Evolutionary conservation across 2,329 filamentous ascomycete genomes (phyloP).

Genomic region (Paraphaeosphaeria minitans): DNA sequence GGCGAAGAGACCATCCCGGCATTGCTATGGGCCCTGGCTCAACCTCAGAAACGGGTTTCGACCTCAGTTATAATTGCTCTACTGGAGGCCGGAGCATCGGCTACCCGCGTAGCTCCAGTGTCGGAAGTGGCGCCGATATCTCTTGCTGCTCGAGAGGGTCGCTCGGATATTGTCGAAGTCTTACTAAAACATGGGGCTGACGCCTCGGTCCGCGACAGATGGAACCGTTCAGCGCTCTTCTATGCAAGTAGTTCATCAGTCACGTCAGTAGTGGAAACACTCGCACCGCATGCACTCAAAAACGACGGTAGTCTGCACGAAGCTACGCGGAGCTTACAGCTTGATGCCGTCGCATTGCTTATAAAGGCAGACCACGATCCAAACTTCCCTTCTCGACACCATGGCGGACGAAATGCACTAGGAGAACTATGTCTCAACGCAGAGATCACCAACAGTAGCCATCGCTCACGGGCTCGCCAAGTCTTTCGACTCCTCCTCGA

Average conservation of each 20-base stretch:
- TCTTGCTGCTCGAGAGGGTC: conserved; percentile 61
- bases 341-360: conserved; percentile 61
- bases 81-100: conserved; percentile 61
- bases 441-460: conserved; percentile 48
- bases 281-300: conserved; percentile 62
- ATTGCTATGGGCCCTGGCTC: conserved; percentile 65
- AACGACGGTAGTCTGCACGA: conserved; percentile 73
- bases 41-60: conserved; percentile 67
- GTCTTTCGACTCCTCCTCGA: conserved; percentile 63
- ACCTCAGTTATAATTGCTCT: conserved; percentile 63
- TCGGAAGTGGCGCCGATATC: conserved; percentile 64
- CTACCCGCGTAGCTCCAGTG: conserved; percentile 59
- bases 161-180: conserved; percentile 62
- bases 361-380: conserved; percentile 65
- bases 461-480: conserved; percentile 40
- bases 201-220: conserved; percentile 62
- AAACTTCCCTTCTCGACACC: conserved; percentile 67
- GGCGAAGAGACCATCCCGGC: conserved; percentile 62
- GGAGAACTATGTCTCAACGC: conserved; percentile 67
- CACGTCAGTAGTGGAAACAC: conserved; percentile 40
- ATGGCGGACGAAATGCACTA: conserved; percentile 66
- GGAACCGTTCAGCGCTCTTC: conserved; percentile 64
- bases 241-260: conserved; percentile 58
- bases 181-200: conserved; percentile 65
- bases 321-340: conserved; percentile 63